Percentiles rank a stretch among this genome's conserved stretches.
These are phyloP conservation scores for Cymbidium sinense DNA, from an alignment of 106 monocot genomes.

Conservation along the genomic window DNA sequence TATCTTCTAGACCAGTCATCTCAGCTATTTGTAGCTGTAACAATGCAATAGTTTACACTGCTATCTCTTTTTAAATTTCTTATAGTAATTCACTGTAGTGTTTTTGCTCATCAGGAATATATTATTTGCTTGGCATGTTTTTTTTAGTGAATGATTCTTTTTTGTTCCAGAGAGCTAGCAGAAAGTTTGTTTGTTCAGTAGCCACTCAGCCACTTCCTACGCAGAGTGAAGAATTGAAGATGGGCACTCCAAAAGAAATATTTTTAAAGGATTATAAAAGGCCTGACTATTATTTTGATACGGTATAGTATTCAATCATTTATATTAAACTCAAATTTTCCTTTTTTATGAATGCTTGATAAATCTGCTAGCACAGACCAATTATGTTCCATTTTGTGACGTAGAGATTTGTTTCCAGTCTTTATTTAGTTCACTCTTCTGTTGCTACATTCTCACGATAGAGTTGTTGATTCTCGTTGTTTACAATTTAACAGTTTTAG, in stretches of 20 bases:
- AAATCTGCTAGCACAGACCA: not conserved
- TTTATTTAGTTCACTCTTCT: not conserved
- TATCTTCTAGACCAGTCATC: not conserved
- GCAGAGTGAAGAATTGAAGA: conserved; percentile 60
- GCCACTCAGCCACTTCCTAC: conserved; percentile 56
- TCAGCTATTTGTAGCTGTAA: not conserved
- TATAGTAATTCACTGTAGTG: not conserved
- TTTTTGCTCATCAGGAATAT: not conserved
- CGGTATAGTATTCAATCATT: conserved; percentile 24
- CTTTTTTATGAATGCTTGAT: not conserved
- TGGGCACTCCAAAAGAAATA: conserved; percentile 87
- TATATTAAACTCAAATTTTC: not conserved
- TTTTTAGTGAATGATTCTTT: not conserved
- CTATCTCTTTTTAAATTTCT: not conserved
- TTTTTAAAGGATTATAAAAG: conserved; percentile 91
- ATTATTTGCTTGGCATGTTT: not conserved
- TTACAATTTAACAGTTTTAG: not conserved
- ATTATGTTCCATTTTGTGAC: not conserved
- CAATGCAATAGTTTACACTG: not conserved
- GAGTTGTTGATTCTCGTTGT: not conserved
- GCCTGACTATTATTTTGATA: conserved; percentile 86
- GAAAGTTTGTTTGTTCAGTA: conserved; percentile 52
- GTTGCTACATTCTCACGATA: not conserved
- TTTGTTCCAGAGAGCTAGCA: conserved; percentile 36
- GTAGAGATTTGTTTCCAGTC: not conserved